Percentiles rank a stretch among this genome's conserved stretches.
These are phyloP conservation scores for Teunomyces pallodes DNA, from an alignment of 805 yeast species.

Conservation along the genomic window DNA sequence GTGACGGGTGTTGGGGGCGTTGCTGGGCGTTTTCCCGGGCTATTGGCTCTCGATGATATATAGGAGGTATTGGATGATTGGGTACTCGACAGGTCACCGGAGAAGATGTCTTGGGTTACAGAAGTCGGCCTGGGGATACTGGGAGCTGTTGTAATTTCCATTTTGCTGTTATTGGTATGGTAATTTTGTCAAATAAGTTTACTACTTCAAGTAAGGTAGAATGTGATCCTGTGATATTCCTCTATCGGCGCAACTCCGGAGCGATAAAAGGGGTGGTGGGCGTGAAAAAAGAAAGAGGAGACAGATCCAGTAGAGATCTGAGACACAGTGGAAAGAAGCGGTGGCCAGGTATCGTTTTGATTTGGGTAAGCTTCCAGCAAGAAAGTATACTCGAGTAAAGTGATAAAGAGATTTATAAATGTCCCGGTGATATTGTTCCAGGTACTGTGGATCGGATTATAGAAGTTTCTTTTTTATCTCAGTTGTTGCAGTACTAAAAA, in stretches of 20 bases:
- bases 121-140: background rate
- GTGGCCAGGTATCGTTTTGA: background rate
- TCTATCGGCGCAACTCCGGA: no score
- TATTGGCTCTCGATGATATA: constrained; percentile 4
- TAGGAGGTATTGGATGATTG: constrained; percentile 6
- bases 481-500: background rate
- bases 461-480: constrained; percentile 1
- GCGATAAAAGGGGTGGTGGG: no score
- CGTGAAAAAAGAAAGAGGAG: background rate
- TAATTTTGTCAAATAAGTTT: no score
- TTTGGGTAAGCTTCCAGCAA: background rate
- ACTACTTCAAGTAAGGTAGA: background rate
- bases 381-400: background rate
- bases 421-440: background rate
- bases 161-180: background rate
- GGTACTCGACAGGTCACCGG: constrained; percentile 3
- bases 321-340: background rate
- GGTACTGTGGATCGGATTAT: background rate
- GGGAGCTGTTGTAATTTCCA: background rate
- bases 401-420: background rate
- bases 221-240: background rate
- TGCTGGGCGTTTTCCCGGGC: constrained; percentile 6
- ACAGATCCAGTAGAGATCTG: background rate
- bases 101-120: constrained; percentile 5
- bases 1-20: constrained; percentile 8